Evolutionary conservation across 768 basidiomycete species (phyloP), one percentile per base, ranked within the genome.

Genomic region (Cubamyces sp.): DNA sequence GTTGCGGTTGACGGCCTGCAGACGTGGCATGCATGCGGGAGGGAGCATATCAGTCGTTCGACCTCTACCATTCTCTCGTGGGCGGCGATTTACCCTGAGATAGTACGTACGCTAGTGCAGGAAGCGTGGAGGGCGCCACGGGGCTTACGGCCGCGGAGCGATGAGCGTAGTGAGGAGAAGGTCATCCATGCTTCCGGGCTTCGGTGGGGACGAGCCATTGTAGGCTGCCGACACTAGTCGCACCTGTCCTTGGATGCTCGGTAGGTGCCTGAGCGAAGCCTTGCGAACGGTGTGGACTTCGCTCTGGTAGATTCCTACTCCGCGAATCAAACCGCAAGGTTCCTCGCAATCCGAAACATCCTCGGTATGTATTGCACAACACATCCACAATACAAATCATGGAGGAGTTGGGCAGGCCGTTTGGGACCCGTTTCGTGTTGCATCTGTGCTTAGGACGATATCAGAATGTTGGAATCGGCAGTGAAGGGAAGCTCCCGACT

Each of bases 241-340:
- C 37, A 23, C n/a, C 23, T n/a, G 23, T 26, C 12, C 43, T 12
- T 51, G 48, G 18, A 39, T 40, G 62, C 59, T 64, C 57, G 52
- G 26, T 45, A 54, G 15, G 62, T 64, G 45, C 62, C 62, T 64
- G 57, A 39, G 8, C 57, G 56, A 54, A 55, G 62, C 45, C 15
- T 8, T 49, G 45, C 2, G 34, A 49, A 54, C 34, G 23, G 54
- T n/a, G 25, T 26, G 23, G 49, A 50, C 39, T 43, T 46, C 23
- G 39, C 40, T 45, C 21, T 40, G 23, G 41, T 42, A 56, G 55
- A 51, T 52, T 56, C 28, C 41, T 34, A 62, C 54, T 62, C 61
- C 61, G 61, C 61, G 61, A 62, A 19, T 37, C 16, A 34, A 11
- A 11, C 4, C 34, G 11, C 42, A 37, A 52, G 37, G 34, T 5